Percentiles rank a stretch among this genome's conserved stretches.
These are phyloP conservation scores for Lodderomyces jiufengensis DNA, from an alignment of 1,139 yeast genomes.

Conservation along the genomic window DNA sequence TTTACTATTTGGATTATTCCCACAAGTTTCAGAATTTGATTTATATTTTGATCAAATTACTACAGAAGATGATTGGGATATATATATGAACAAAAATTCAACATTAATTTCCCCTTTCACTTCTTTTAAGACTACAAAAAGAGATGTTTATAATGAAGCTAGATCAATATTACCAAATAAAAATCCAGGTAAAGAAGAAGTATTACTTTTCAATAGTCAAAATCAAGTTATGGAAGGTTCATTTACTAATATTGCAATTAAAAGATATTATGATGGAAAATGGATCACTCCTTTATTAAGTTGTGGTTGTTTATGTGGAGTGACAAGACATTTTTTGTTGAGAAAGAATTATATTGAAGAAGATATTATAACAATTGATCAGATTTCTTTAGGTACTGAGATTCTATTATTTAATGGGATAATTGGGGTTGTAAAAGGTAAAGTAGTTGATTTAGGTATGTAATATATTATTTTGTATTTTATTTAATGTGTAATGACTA, in stretches of 20 bases:
- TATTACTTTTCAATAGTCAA: conserved; percentile 60
- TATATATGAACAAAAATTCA: conserved; percentile 56
- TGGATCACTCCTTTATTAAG: conserved; percentile 82
- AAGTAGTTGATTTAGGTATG: conserved; percentile 22
- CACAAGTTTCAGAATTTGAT: neutral
- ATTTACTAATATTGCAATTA: conserved; percentile 75
- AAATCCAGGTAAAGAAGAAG: conserved; percentile 53
- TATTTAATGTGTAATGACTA: neutral
- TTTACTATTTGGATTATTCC: conserved; percentile 40
- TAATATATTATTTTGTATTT: neutral
- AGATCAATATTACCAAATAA: conserved; percentile 47
- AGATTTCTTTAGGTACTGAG: conserved; percentile 57
- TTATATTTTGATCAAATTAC: too few species aligned
- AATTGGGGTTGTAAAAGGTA: conserved; percentile 73
- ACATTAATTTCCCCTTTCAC: conserved; percentile 70
- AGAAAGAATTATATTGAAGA: conserved; percentile 55
- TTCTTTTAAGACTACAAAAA: conserved; percentile 79
- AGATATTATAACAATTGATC: conserved; percentile 40
- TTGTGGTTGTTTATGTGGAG: conserved; percentile 86
- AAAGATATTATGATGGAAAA: conserved; percentile 34
- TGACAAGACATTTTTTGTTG: conserved; percentile 64
- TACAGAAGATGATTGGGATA: conserved; percentile 40
- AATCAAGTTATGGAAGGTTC: conserved; percentile 78
- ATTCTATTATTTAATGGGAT: conserved; percentile 77
- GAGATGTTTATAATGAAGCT: conserved; percentile 63